phyloP scores from a whole-genome alignment of 2,329 filamentous ascomycete species.

The Trichoderma hamatum region DNA sequence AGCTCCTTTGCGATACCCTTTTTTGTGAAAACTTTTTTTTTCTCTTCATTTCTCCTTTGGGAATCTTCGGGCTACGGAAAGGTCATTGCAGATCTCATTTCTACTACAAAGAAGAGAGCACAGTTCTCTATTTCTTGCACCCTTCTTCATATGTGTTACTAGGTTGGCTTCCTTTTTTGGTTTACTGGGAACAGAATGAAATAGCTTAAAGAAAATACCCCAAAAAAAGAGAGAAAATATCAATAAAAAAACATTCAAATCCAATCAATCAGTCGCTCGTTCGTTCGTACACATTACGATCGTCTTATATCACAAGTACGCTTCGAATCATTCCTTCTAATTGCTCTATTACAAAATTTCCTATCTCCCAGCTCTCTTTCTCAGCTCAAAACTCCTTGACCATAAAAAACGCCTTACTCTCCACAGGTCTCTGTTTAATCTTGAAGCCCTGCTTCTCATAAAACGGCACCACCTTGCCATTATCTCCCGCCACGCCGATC shows the following conservation, averaged over 20 bases:
- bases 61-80: conserved; percentile 1
- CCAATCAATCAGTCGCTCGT: neutral
- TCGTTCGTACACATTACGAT: neutral
- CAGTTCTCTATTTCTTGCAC: neutral
- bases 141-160: neutral
- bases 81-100: neutral
- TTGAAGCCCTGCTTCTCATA: conserved; percentile 53
- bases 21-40: neutral
- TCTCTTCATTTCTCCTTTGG: neutral
- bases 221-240: neutral
- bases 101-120: neutral
- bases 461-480: conserved; percentile 51
- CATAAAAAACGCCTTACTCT: conserved; percentile 46
- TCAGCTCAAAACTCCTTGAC: conserved; percentile 39
- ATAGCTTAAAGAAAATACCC: neutral
- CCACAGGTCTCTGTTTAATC: conserved; percentile 42
- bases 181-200: conserved; percentile 6
- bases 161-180: neutral
- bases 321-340: neutral
- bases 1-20: conserved; percentile 26
- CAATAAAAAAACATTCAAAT: neutral
- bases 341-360: neutral
- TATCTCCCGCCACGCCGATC: conserved; percentile 51
- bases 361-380: too few species aligned
- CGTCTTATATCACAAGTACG: neutral